Base-by-base conservation (phyloP, 176 grass and related monocot species). In the Cymbopogon citratus region DNA sequence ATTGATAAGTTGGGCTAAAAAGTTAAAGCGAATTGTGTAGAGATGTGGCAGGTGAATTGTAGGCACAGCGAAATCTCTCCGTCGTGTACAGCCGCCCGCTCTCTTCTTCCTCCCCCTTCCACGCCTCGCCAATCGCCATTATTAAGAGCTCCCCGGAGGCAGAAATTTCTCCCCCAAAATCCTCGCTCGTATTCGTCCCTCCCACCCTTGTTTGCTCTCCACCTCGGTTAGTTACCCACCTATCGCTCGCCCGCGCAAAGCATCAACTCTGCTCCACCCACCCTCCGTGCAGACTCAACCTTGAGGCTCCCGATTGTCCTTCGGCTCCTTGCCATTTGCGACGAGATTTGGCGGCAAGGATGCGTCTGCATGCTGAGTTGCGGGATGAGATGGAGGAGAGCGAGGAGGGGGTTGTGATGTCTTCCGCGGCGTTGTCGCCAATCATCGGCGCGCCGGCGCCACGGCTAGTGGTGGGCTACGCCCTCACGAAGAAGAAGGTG, bases 401-500 rank as follows among this genome's bases (percentile, higher is more conserved):
- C n/a, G 67, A 77, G 78, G 72, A 70, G 69, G 79, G 34, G 2
- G 51, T 43, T 12, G 82, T 52, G 54, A 81, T 79, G 84, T 74
- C 51, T 36, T 79, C 83, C 40, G 66, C 45, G 49, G 66, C 49
- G 60, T 57, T 86, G 79, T 87, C 84, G 19, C 69, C 63, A 49
- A 73, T 82, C 38, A 79, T 60, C 84, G 64, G 66, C 3, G 68
- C 67, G 40, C 45, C 28, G 36, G 68, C 39, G 44, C 69, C 68
- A 66, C 83, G 24, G 63, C 67, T 98, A 2, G 85, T 98, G 64
- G 95, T 98, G 24, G 95, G 92, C 21, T 98, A 87, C 72, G 95
- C 95, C 41, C 90, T 98, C 74, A 95, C 95, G 12, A 90, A 91
- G 86, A 98, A 98, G 88, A 98, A 98, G 79, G 92, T 94, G 45